Evolutionary conservation across 306 rosid genomes (phyloP).

Genomic region (Amphicarpaea edgeworthii): DNA sequence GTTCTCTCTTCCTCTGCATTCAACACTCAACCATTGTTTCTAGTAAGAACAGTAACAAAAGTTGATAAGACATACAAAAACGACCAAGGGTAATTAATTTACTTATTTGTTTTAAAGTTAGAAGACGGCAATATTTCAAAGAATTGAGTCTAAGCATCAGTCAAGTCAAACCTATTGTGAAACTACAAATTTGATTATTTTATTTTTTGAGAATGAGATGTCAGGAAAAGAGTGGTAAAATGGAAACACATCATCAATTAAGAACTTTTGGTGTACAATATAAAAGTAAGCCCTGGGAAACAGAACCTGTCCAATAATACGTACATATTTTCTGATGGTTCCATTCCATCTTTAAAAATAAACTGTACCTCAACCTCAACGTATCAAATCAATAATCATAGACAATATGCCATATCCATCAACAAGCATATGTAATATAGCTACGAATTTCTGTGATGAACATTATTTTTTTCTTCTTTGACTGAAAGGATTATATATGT

Average conservation of each 20-base stretch:
- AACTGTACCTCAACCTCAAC: not conserved
- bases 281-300: not conserved
- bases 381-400: not conserved
- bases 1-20: too few species aligned
- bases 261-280: not conserved
- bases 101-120: too few species aligned
- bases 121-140: too few species aligned
- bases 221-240: not conserved
- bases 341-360: not conserved
- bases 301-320: conserved; percentile 5
- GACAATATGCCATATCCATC: conserved; percentile 14
- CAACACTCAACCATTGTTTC: too few species aligned
- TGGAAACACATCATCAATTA: conserved; percentile 1
- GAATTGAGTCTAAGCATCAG: too few species aligned
- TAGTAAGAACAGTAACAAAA: too few species aligned
- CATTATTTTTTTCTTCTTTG: not conserved
- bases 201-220: not conserved
- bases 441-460: not conserved
- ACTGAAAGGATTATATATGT: conserved; percentile 27
- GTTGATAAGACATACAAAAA: too few species aligned
- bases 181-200: too few species aligned
- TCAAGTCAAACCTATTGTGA: too few species aligned
- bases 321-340: not conserved
- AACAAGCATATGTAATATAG: conserved; percentile 37
- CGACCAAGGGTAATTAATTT: too few species aligned